These are phyloP conservation scores for Penicillium lagena DNA, from an alignment of 495 filamentous ascomycete species.

Conservation along the genomic window DNA sequence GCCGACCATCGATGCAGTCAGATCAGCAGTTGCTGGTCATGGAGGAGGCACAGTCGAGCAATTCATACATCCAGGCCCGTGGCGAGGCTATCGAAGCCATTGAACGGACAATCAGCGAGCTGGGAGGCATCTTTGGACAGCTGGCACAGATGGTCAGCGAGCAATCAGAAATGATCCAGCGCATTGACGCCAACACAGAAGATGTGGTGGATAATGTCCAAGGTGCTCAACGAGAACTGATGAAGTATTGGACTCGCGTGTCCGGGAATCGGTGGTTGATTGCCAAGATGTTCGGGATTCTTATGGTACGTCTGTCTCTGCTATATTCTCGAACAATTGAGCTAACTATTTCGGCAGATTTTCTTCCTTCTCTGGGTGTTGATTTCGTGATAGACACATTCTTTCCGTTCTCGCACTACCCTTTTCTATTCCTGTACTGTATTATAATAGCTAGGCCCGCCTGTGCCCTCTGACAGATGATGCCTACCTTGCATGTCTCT, in stretches of 20 bases:
- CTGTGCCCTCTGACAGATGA: constrained; percentile 1
- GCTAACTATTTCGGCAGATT: constrained; percentile 30
- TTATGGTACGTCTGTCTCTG: constrained; percentile 49
- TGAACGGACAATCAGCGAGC: constrained; percentile 87
- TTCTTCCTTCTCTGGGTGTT: constrained; percentile 57
- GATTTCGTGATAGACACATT: constrained; percentile 41
- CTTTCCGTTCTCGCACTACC: background rate
- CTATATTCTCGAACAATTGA: background rate
- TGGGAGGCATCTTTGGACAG: constrained; percentile 94
- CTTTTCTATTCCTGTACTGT: constrained; percentile 22
- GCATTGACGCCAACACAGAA: constrained; percentile 92
- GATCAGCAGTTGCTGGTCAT: constrained; percentile 90
- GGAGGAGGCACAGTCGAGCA: constrained; percentile 83
- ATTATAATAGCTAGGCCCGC: constrained; percentile 26
- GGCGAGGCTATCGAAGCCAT: constrained; percentile 97
- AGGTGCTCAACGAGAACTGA: constrained; percentile 82
- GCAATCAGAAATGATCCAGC: constrained; percentile 88
- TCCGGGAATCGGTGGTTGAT: constrained; percentile 94
- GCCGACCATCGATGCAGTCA: constrained; percentile 48
- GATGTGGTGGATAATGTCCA: constrained; percentile 96
- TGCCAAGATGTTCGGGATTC: constrained; percentile 96
- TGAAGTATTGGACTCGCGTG: constrained; percentile 95
- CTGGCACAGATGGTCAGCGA: constrained; percentile 96
- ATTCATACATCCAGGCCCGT: constrained; percentile 86
- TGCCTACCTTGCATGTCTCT: constrained; percentile 12